A percentile compares a stretch with the other conserved stretches of the same genome.
These are phyloP conservation scores for Chenopodium suecicum DNA, from an alignment of 148 eudicot genomes.

Conservation along the genomic window DNA sequence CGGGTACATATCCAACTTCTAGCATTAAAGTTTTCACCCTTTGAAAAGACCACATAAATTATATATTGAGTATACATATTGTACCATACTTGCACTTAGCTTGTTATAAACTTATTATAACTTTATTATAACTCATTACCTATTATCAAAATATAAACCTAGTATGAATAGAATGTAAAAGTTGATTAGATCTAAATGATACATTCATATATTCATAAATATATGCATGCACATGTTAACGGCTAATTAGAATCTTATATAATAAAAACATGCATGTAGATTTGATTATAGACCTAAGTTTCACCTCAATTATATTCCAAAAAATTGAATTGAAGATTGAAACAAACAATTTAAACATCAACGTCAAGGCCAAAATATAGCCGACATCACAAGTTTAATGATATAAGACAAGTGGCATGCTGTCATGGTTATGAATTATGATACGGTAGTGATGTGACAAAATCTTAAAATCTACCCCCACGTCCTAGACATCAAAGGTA, in stretches of 20 bases:
- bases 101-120: too few species aligned
- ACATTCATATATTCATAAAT: too few species aligned
- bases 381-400: background rate
- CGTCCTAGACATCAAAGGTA: background rate
- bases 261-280: too few species aligned
- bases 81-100: too few species aligned
- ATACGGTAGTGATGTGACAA: background rate
- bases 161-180: too few species aligned
- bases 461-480: background rate
- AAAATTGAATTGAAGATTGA: background rate
- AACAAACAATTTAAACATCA: background rate
- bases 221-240: background rate
- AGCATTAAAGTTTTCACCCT: too few species aligned
- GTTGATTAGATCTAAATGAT: too few species aligned
- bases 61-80: too few species aligned
- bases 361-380: background rate
- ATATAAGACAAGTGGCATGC: background rate
- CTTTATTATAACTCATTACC: too few species aligned
- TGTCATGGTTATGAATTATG: background rate
- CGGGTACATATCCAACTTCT: too few species aligned
- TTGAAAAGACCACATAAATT: too few species aligned
- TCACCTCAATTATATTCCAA: background rate
- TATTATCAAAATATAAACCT: too few species aligned
- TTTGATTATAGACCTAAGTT: background rate
- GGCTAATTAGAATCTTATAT: background rate